Conservation (phyloP, 208 protist genomes). For the Willaertia magna region DNA sequence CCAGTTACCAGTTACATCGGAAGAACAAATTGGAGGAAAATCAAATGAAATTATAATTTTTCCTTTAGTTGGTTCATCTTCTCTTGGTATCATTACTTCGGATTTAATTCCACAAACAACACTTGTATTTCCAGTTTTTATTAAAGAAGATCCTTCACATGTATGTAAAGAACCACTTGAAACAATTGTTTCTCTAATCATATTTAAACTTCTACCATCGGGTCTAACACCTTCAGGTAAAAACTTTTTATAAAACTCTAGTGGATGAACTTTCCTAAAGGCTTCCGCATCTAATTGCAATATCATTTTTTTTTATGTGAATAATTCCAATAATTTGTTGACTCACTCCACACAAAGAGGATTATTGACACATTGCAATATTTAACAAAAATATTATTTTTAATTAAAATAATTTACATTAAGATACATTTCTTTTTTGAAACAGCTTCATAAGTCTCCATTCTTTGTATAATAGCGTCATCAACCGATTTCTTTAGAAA, state of each 20-base stretch:
- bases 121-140: not conserved
- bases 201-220: not conserved
- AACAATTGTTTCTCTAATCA: not conserved
- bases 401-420: too few relatives aligned
- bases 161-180: not conserved
- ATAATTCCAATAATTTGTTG: too few relatives aligned
- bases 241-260: conserved; percentile 4
- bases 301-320: too few relatives aligned
- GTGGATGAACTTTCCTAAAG: not conserved
- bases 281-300: too few relatives aligned
- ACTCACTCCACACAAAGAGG: too few relatives aligned
- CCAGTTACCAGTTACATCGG: not conserved
- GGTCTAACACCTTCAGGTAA: not conserved
- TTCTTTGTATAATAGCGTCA: not conserved
- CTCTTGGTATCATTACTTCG: not conserved
- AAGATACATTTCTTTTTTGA: not conserved
- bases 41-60: not conserved
- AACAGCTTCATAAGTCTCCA: not conserved
- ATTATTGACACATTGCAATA: too few relatives aligned
- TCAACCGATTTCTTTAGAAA: not conserved
- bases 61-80: not conserved
- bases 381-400: too few relatives aligned
- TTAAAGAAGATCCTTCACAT: not conserved
- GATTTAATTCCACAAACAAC: not conserved
- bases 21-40: not conserved